Conservation (phyloP, 169 alveolate genomes). For the Toxoplasma gondii region DNA sequence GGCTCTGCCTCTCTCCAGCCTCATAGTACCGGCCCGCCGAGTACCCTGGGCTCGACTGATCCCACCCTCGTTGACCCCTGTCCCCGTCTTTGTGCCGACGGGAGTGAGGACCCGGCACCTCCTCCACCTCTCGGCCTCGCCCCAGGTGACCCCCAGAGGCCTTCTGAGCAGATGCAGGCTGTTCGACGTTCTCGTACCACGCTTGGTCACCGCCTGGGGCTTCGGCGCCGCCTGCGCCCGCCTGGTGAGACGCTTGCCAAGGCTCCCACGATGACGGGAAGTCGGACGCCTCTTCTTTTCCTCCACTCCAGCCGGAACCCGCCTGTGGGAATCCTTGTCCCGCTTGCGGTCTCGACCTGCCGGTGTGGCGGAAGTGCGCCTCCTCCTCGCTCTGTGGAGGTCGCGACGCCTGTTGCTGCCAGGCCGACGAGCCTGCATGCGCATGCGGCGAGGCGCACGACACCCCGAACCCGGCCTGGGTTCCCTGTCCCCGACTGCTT, state of each 20-base stretch:
- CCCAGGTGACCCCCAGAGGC: neutral
- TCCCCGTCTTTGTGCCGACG: neutral
- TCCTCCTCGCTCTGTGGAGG: neutral
- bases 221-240: neutral
- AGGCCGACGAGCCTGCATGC: neutral
- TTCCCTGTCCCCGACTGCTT: neutral
- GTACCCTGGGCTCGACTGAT: neutral
- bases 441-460: neutral
- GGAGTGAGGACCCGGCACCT: neutral
- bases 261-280: neutral
- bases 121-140: neutral
- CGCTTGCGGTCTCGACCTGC: neutral
- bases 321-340: neutral
- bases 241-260: neutral
- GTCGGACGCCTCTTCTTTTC: neutral
- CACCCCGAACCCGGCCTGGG: neutral
- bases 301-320: neutral
- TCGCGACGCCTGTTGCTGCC: neutral
- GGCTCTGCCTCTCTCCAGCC: neutral
- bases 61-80: neutral
- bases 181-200: neutral
- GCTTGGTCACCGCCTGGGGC: neutral
- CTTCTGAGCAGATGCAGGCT: neutral
- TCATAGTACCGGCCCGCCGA: neutral
- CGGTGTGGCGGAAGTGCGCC: neutral